These are phyloP conservation scores for Bjerkandera adusta DNA, from an alignment of 1,284 basidiomycete genomes.

Conservation along the genomic window DNA sequence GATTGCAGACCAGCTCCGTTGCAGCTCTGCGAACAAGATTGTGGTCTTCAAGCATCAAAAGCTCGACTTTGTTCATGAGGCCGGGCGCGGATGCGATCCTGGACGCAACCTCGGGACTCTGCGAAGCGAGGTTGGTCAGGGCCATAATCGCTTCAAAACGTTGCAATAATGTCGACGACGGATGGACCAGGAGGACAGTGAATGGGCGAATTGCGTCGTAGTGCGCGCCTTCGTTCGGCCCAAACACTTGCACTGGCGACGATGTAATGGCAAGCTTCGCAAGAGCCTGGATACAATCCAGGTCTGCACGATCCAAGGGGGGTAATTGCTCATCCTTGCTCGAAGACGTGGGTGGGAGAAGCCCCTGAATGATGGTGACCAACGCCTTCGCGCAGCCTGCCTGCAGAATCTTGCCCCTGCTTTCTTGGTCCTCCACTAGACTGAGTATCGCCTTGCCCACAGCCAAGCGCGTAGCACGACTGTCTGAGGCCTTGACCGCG, in stretches of 20 bases:
- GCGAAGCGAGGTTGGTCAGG: constrained; percentile 91
- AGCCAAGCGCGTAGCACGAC: constrained; percentile 47
- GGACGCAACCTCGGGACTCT: constrained; percentile 60
- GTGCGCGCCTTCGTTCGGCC: constrained; percentile 73
- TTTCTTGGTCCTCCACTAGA: constrained; percentile 74
- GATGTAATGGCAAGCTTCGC: constrained; percentile 93
- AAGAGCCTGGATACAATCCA: constrained; percentile 83
- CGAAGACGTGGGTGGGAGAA: constrained; percentile 27
- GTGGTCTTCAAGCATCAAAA: constrained; percentile 85
- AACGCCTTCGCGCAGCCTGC: constrained; percentile 81
- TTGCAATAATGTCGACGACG: constrained; percentile 73
- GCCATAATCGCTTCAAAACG: constrained; percentile 94
- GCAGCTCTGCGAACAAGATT: constrained; percentile 81
- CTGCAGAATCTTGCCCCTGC: constrained; percentile 79
- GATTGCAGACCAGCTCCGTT: constrained; percentile 92
- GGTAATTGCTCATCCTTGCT: constrained; percentile 21
- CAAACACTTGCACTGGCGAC: constrained; percentile 87
- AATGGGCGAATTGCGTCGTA: constrained; percentile 82
- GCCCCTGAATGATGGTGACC: constrained; percentile 52
- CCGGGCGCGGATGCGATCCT: constrained; percentile 62
- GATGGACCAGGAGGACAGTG: constrained; percentile 65
- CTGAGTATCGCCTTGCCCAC: constrained; percentile 63
- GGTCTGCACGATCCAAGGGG: constrained; percentile 43
- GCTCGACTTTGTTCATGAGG: constrained; percentile 69
- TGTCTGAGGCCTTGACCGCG: constrained; percentile 54